Base-by-base conservation (phyloP, 495 filamentous ascomycete species). In the Podospora pseudopauciseta region DNA sequence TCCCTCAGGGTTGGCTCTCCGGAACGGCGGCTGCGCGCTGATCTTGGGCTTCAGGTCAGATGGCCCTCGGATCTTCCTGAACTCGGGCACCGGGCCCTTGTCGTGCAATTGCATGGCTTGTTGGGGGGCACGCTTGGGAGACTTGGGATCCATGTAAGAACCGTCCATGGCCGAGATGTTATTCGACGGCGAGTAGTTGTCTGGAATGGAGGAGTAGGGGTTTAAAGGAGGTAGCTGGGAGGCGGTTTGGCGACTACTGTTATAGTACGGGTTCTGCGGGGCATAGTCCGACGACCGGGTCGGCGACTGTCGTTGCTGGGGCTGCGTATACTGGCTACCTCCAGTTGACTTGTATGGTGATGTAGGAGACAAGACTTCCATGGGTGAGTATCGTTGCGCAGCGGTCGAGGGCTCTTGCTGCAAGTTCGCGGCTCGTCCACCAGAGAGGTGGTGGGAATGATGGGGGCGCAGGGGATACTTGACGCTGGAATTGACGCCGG, bases 1-100 rank as follows among this genome's bases (percentile, higher is more conserved):
- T 65, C 96, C 96, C 76, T 99, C 96, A 0, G 96, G 96, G 75
- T 97, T 94, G 64, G 96, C 96, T 75, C 96, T 86, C 65, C 96
- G 88, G 76, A 94, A 97, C 4, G 94, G 86, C 28, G 96, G 96
- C 70, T 99, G 96, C 16, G 83, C 65, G 76, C 94, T 96, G 70
- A 94, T 86, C 72, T 90, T 90, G 7, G 94, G 93, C 60, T 91
- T 86, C 63, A 99, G 81, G 54, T 97, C 92, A 39, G 87, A 81
- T 23, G 89, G 81, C 13, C 86, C 86, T 67, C 88, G 84, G 70
- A 96, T 83, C 73, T 91, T 92, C 70, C 86, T 87, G 72, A 98
- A 95, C 76, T 93, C 91, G 60, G 96, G 96, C 4, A 96, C 92
- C 1, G 92, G 90, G 11, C 91, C 90, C 73, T 86, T 85, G 66